Percentiles rank a stretch among this genome's conserved stretches.
Evolutionary conservation across 2,329 filamentous ascomycete species (phyloP).

Genomic region (Microcera coccophila): DNA sequence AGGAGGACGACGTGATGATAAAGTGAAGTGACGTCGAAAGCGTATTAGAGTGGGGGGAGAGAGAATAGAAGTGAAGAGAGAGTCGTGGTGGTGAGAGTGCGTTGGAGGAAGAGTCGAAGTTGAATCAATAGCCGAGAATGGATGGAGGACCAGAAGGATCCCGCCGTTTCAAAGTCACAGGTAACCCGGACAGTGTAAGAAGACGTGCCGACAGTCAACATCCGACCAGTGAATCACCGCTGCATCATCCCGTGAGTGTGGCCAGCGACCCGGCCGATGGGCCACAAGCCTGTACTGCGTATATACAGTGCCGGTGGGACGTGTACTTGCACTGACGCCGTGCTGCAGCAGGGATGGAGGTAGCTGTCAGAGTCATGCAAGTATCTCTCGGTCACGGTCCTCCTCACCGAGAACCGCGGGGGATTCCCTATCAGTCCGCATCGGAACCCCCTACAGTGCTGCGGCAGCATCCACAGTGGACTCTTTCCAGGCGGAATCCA

Average conservation of each 20-base stretch:
- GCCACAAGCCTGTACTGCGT: conserved; percentile 15
- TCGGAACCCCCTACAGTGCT: neutral
- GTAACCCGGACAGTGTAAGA: conserved; percentile 10
- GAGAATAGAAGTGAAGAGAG: conserved; percentile 2
- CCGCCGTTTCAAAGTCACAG: conserved; percentile 19
- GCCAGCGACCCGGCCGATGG: conserved; percentile 25
- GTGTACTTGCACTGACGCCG: conserved; percentile 2
- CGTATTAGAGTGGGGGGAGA: neutral
- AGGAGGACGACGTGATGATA: neutral
- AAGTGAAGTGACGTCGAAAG: neutral
- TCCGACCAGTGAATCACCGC: conserved; percentile 29
- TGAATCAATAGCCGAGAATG: conserved; percentile 1
- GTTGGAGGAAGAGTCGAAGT: conserved; percentile 4
- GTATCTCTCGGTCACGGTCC: conserved; percentile 9
- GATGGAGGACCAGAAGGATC: conserved; percentile 11
- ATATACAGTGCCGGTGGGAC: neutral
- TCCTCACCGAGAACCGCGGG: conserved; percentile 18
- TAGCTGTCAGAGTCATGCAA: neutral
- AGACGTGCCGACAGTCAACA: conserved; percentile 22
- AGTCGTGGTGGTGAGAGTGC: neutral
- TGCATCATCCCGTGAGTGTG: conserved; percentile 29
- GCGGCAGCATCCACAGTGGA: neutral
- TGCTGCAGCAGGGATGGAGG: neutral
- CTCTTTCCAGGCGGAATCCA: neutral
- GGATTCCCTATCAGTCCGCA: conserved; percentile 17